Evolutionary conservation across 2,329 filamentous ascomycete species (phyloP), one percentile per base, ranked within the genome.

Genomic region (Trichoderma semiorbis): DNA sequence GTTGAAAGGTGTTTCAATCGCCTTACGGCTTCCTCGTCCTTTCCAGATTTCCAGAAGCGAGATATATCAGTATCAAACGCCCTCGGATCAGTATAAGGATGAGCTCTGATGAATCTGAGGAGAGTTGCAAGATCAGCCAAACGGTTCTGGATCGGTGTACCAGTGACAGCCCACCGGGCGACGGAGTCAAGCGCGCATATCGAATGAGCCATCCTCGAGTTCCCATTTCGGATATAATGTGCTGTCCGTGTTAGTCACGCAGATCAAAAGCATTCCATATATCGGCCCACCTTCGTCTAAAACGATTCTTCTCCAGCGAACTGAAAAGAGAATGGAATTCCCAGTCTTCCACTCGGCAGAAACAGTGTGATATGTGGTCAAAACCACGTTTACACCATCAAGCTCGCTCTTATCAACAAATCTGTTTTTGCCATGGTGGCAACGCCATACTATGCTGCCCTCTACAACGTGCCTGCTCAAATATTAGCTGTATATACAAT

Each of bases 61-160:
- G 24, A 16, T 28, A 63, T 63, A 8, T 63, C 61, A 7, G 36
- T 11, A 32, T 63, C 61, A 14, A 63, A 63, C 4, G 3, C 24
- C 61, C 28, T 30, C 7, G 61, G 16, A 14, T 47, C 21, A 2
- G 24, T 47, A 14, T 63, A 63, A 2, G 61, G 61, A 12, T 63
- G 16, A 6, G 28, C 24, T 3, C 36, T 28, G 5, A 63, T 43
- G 11, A 63, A 86, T 16, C 79, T 80, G 0, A 87, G 74, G 0
- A 86, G 76, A 7, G 78, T 76, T 0, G 79, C 76, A 7, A 86
- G 76, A 70, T 86, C 85, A 2, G 73, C 76, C 0, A 84, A 75
- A 1, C 76, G 75, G 69, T 86, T 87, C 69, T 86, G 84, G 2
- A 87, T 83, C 0, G 85, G 85, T 0, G 84, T 86, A 2, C 84